A percentile compares a stretch with the other conserved stretches of the same genome.
Conservation (phyloP, 1,284 basidiomycete species). For the Mycena citricolor region DNA sequence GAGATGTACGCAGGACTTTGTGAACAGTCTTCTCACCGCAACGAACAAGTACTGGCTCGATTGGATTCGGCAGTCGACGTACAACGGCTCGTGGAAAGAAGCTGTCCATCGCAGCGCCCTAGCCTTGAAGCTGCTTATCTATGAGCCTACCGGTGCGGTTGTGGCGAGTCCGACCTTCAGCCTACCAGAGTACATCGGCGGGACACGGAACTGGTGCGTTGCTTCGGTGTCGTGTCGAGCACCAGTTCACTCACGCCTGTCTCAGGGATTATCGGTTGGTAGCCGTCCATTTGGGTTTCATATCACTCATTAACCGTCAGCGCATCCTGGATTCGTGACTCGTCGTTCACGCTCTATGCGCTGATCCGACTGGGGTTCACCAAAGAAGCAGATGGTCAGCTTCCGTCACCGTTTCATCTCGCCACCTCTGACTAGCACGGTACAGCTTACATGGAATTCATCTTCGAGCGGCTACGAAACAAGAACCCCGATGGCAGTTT, state of each 20-base stretch:
- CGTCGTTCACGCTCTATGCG: constrained; percentile 90
- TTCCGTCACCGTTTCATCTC: not conserved
- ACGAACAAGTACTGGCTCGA: constrained; percentile 84
- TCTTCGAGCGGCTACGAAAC: constrained; percentile 76
- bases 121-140: constrained; percentile 84
- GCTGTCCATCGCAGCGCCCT: constrained; percentile 85
- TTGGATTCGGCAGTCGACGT: constrained; percentile 83
- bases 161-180: constrained; percentile 93
- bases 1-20: constrained; percentile 41
- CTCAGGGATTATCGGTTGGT: constrained; percentile 72
- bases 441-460: constrained; percentile 85
- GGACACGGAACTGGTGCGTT: constrained; percentile 18
- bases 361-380: constrained; percentile 90
- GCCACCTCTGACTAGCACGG: constrained; percentile 13
- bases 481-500: constrained; percentile 86
- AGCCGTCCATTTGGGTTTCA: not conserved
- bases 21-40: constrained; percentile 57
- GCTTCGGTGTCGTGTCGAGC: not conserved
- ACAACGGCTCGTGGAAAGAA: constrained; percentile 92
- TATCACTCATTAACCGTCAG: not conserved
- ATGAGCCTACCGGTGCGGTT: constrained; percentile 84
- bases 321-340: constrained; percentile 85
- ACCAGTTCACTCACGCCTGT: not conserved
- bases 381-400: constrained; percentile 76
- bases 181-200: constrained; percentile 69